A percentile compares a stretch with the other conserved stretches of the same genome.
Conservation (phyloP, 257 asterid genomes). For the Salvia hispanica region DNA sequence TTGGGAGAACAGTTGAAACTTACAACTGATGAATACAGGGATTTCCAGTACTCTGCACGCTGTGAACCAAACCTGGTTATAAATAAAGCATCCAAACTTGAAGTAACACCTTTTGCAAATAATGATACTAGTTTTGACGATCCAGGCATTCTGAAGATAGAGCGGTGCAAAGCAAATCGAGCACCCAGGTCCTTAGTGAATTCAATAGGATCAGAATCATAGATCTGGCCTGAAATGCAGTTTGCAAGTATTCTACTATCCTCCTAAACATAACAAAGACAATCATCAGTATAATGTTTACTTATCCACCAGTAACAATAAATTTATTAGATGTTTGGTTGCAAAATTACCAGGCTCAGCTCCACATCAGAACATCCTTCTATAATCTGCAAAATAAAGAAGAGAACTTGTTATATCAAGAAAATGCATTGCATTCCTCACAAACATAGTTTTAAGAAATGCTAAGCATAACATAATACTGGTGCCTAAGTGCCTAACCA, state of each 20-base stretch:
- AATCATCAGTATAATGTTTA: conserved; percentile 17
- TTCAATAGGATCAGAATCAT: conserved; percentile 91
- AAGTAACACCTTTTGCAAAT: conserved; percentile 72
- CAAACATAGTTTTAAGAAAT: conserved; percentile 2
- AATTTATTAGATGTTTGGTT: conserved; percentile 15
- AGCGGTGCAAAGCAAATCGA: conserved; percentile 60
- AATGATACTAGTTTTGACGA: conserved; percentile 65
- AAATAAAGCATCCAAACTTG: conserved; percentile 83
- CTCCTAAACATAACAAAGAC: conserved; percentile 57
- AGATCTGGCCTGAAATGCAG: conserved; percentile 88
- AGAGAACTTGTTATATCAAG: conserved; percentile 22
- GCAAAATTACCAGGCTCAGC: conserved; percentile 60
- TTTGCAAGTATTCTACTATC: conserved; percentile 63
- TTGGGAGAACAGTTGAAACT: conserved; percentile 39
- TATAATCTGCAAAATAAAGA: conserved; percentile 58
- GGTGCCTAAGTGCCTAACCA: background rate
- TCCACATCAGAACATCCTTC: conserved; percentile 78
- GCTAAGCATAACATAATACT: conserved; percentile 1
- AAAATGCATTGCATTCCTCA: conserved; percentile 21
- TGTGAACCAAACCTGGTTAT: conserved; percentile 81
- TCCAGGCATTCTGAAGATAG: conserved; percentile 75
- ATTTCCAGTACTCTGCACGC: conserved; percentile 73
- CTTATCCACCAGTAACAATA: conserved; percentile 22
- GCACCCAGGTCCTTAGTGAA: conserved; percentile 72
- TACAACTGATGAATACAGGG: conserved; percentile 80